Conservation (phyloP, 257 asterid species). For the Echites panduratus region DNA sequence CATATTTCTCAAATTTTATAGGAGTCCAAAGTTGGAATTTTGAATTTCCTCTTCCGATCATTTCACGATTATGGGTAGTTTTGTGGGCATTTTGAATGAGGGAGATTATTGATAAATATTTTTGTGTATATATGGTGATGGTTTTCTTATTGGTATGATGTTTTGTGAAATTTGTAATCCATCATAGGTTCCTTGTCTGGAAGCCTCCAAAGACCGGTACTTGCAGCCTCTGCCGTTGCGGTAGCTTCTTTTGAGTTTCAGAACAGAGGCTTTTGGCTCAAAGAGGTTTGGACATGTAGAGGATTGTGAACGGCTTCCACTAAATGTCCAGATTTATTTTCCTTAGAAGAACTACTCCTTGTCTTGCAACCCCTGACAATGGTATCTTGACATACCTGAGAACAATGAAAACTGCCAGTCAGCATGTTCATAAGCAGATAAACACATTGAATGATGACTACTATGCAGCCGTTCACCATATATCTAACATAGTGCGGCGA, state of each 20-base stretch:
- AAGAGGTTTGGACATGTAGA: neutral
- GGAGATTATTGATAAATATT: neutral
- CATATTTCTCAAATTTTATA: too few relatives aligned
- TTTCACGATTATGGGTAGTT: neutral
- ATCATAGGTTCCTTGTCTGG: constrained; percentile 77
- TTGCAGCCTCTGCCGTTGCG: constrained; percentile 84
- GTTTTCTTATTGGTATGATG: constrained; percentile 14
- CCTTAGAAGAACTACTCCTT: constrained; percentile 22
- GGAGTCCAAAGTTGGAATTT: neutral
- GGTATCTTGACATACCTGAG: constrained; percentile 21
- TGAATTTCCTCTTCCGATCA: too few relatives aligned
- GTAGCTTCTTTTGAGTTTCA: neutral
- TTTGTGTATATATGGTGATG: neutral
- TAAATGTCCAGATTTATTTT: constrained; percentile 24
- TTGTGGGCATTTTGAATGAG: constrained; percentile 3
- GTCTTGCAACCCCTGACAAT: constrained; percentile 9
- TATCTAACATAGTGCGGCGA: constrained; percentile 86
- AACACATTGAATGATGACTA: constrained; percentile 67
- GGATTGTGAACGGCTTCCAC: neutral
- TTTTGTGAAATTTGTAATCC: constrained; percentile 8
- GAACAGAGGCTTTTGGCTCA: neutral
- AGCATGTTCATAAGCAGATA: constrained; percentile 25
- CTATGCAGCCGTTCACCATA: constrained; percentile 84
- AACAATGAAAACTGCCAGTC: constrained; percentile 20
- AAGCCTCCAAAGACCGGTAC: constrained; percentile 62